Percentiles rank a stretch among this genome's conserved stretches.
These are phyloP conservation scores for Hypoxylon intermedium DNA, from an alignment of 495 filamentous ascomycete species.

Conservation along the genomic window DNA sequence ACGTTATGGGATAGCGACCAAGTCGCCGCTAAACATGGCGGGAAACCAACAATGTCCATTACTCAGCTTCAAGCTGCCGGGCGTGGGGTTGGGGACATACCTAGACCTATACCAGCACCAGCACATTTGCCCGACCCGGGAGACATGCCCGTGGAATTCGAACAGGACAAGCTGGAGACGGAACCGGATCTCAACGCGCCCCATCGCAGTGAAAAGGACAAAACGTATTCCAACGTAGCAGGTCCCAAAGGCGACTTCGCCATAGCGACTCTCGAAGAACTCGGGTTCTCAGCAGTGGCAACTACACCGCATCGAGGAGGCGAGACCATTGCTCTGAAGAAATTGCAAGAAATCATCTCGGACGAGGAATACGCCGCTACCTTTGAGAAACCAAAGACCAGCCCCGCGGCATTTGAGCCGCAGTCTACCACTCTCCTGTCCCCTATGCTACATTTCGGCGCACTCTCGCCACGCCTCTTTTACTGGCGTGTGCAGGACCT, in stretches of 20 bases:
- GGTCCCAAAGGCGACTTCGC: slow-evolving; percentile 68
- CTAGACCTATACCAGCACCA: slow-evolving; percentile 62
- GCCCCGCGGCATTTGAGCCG: slow-evolving; percentile 70
- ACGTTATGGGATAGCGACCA: slow-evolving; percentile 74
- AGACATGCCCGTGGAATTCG: slow-evolving; percentile 61
- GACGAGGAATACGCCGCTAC: slow-evolving; percentile 68
- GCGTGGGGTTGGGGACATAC: slow-evolving; percentile 58
- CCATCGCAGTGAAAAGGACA: slow-evolving; percentile 55
- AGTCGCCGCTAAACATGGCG: slow-evolving; percentile 65
- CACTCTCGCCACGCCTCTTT: slow-evolving; percentile 66
- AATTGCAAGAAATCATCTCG: slow-evolving; percentile 57
- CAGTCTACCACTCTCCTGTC: slow-evolving; percentile 73
- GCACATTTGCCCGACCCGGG: slow-evolving; percentile 65
- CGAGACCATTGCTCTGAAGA: slow-evolving; percentile 63
- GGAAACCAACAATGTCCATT: slow-evolving; percentile 75
- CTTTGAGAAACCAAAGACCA: slow-evolving; percentile 74
- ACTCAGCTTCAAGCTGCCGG: slow-evolving; percentile 62
- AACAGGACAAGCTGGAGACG: slow-evolving; percentile 53
- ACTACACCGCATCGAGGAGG: slow-evolving; percentile 68
- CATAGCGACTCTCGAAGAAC: slow-evolving; percentile 66
- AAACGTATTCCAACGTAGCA: slow-evolving; percentile 62
- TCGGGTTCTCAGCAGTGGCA: slow-evolving; percentile 62
- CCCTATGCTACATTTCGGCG: slow-evolving; percentile 75
- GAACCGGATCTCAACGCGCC: slow-evolving; percentile 63
- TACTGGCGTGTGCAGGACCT: slow-evolving; percentile 70